Base-by-base conservation (phyloP, 2,329 filamentous ascomycete species). In the Pleoardoris graminearum region DNA sequence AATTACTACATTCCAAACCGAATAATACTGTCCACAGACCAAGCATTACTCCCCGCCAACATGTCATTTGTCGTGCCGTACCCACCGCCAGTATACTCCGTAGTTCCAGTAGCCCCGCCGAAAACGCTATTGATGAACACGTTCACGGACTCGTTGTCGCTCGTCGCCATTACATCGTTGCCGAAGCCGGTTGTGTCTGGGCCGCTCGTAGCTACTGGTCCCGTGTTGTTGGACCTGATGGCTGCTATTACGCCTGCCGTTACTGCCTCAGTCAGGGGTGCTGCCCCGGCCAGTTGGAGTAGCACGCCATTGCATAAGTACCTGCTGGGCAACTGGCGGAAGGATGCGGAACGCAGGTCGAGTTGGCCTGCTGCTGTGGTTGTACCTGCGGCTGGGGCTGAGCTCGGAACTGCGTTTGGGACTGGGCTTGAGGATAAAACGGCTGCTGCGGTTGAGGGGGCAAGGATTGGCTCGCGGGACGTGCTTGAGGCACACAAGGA, bases 401-500 rank as follows among this genome's bases (percentile, higher is more conserved):
- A 11, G 4, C 12, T 10, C n/a, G 39, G 21, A 41, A 29, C 27
- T 41, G 38, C 6, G 16, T 4, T 39, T 46, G 49, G 12, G 33
- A 10, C 25, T 27, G 25, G 5, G 25, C 6, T 42, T 38, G 48
- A 35, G 43, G 30, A 12, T 25, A 21, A 16, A 12, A n/a, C 21
- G 29, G 30, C n/a, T 25, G 39, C 22, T 44, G 48, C 23, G 21
- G 39, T 21, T 32, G 39, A 12, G 39, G 16, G 10, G 25, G 8
- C 10, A 27, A 27, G 12, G 33, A 7, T 8, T 36, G 33, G 33
- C 14, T 36, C 14, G 33, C 33, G 11, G 45, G 50, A 7, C 36
- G 39, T 5, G 39, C 36, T 48, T 60, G 54, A 5, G 66, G 65
- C 17, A 64, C 48, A 7, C 65, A 60, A 8, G 67, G 67, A n/a